Percentiles rank a stretch among this genome's conserved stretches.
Conservation (phyloP, 2,329 filamentous ascomycete genomes). For the Allantophomopsis cytisporea region DNA sequence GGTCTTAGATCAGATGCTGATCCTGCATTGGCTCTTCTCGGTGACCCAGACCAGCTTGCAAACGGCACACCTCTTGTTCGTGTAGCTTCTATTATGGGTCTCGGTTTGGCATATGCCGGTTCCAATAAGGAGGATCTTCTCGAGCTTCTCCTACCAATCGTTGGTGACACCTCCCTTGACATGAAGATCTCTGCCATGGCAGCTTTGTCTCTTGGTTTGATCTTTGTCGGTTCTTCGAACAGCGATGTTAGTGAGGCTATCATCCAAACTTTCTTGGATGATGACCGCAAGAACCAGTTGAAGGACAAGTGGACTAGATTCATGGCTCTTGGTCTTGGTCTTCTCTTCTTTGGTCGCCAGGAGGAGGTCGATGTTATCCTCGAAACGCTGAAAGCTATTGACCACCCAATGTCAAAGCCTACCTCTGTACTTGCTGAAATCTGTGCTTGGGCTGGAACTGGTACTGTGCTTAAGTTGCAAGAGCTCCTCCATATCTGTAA, state of each 20-base stretch:
- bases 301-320: constrained; percentile 99
- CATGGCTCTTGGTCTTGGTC: constrained; percentile 81
- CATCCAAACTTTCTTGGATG: constrained; percentile 83
- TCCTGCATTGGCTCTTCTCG: constrained; percentile 75
- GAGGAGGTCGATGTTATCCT: constrained; percentile 98
- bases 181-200: constrained; percentile 98
- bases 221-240: constrained; percentile 87
- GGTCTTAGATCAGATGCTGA: constrained; percentile 84
- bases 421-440: constrained; percentile 90
- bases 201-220: constrained; percentile 75
- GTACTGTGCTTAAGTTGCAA: constrained; percentile 92
- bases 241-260: constrained; percentile 86
- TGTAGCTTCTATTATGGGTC: constrained; percentile 85
- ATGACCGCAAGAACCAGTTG: constrained; percentile 78
- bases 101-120: constrained; percentile 87
- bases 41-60: constrained; percentile 66
- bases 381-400: constrained; percentile 91
- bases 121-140: constrained; percentile 86
- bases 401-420: constrained; percentile 94
- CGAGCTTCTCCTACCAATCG: constrained; percentile 73
- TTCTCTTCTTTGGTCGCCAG: constrained; percentile 92
- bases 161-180: constrained; percentile 68
- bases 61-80: constrained; percentile 66
- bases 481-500: constrained; percentile 97
- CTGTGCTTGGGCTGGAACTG: constrained; percentile 95